These are phyloP conservation scores for rapeseed (Brassica napus) DNA, from an alignment of 345 rosid species.

Conservation along the genomic window Da-Ae NC_063444.1:31707001-31707500, in stretches of 20 bases:
- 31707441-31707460: not conserved
- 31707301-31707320: slow-evolving; percentile 24
- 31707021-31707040: not conserved
- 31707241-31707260: not conserved
- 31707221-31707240: slow-evolving; percentile 25
- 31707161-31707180: slow-evolving; percentile 31
- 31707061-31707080: not conserved
- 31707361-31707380: not conserved
- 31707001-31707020: slow-evolving; percentile 12
- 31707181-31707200: slow-evolving; percentile 11
- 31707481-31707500: too few species aligned
- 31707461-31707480: too few species aligned
- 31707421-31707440: not conserved
- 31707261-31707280: slow-evolving; percentile 9
- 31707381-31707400: slow-evolving; percentile 10
- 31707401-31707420: not conserved
- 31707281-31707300: slow-evolving; percentile 39
- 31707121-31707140: slow-evolving; percentile 23
- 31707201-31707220: slow-evolving; percentile 33
- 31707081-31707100: not conserved
- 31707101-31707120: not conserved
- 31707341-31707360: slow-evolving; percentile 19
- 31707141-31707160: slow-evolving; percentile 23
- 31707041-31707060: not conserved
- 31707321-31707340: slow-evolving; percentile 1